Evolutionary conservation across 2,329 filamentous ascomycete species (phyloP).

Genomic region (Alternaria viburni): DNA sequence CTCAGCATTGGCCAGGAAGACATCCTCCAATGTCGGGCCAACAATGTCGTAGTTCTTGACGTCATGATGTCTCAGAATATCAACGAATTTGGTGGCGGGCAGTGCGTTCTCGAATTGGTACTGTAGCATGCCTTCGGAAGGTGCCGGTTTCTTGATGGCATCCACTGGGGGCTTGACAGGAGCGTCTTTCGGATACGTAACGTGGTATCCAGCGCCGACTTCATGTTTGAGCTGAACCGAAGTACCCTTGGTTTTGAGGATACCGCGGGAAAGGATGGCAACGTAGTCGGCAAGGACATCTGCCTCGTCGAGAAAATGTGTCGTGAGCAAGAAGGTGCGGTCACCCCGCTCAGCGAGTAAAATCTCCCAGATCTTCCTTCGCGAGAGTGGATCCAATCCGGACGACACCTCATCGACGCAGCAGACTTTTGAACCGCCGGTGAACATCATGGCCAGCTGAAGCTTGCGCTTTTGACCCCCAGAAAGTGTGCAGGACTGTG

Average conservation of each 20-base stretch:
- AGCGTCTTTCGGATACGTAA: conserved; percentile 53
- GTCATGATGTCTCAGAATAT: conserved; percentile 68
- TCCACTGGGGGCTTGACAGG: conserved; percentile 58
- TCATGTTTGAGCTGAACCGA: conserved; percentile 84
- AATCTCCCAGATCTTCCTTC: conserved; percentile 94
- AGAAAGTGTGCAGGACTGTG: conserved; percentile 77
- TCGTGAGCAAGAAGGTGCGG: conserved; percentile 85
- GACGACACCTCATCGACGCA: conserved; percentile 91
- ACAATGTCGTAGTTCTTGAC: conserved; percentile 83
- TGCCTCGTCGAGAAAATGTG: conserved; percentile 92
- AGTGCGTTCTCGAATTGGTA: conserved; percentile 74
- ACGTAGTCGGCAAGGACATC: conserved; percentile 90
- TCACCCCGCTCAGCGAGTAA: conserved; percentile 81
- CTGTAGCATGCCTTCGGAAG: conserved; percentile 68
- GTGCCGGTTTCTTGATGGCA: conserved; percentile 51
- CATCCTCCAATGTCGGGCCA: conserved; percentile 89
- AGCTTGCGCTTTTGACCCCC: conserved; percentile 93
- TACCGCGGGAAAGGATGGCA: conserved; percentile 83
- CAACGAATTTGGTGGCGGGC: conserved; percentile 74
- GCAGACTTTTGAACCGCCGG: conserved; percentile 84
- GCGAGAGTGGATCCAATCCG: conserved; percentile 83
- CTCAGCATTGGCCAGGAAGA: conserved; percentile 85
- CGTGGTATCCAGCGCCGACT: conserved; percentile 82
- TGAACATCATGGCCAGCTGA: conserved; percentile 94
- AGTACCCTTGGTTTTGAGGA: conserved; percentile 80